Percentiles rank a stretch among this genome's conserved stretches.
Evolutionary conservation across 371 early-diverging fungal genomes (phyloP).

Genomic region (Mucor sp.): DNA sequence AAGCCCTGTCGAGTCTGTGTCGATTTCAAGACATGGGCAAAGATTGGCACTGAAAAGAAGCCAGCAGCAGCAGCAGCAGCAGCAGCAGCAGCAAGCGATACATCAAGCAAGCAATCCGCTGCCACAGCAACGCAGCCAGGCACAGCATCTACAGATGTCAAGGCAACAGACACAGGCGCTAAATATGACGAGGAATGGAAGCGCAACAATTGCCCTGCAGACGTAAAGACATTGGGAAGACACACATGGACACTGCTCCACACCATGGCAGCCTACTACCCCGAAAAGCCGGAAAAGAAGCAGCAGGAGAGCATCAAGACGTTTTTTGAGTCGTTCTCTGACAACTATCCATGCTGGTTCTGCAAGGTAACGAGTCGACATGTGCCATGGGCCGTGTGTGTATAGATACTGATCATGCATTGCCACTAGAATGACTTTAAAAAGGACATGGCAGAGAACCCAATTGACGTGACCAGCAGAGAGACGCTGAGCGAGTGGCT

Average conservation of each 20-base stretch:
- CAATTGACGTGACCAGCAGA: slow-evolving; percentile 84
- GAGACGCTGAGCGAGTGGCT: slow-evolving; percentile 84
- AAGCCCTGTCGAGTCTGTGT: slow-evolving; percentile 80
- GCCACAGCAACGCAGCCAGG: neutral
- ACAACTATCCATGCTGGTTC: slow-evolving; percentile 93
- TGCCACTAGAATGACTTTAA: slow-evolving; percentile 71
- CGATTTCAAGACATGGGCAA: slow-evolving; percentile 71
- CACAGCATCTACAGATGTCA: neutral
- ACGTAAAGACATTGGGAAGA: slow-evolving; percentile 85
- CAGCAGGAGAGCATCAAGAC: slow-evolving; percentile 74
- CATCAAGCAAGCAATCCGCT: neutral
- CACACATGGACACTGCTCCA: slow-evolving; percentile 98
- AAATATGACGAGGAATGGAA: slow-evolving; percentile 36
- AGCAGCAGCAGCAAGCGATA: neutral
- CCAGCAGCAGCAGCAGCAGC: slow-evolving; percentile 4
- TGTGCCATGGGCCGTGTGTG: neutral
- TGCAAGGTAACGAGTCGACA: slow-evolving; percentile 67
- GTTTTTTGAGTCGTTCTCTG: slow-evolving; percentile 76
- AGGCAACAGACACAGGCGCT: neutral
- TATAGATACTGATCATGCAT: neutral
- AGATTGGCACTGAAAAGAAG: slow-evolving; percentile 37
- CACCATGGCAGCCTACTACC: slow-evolving; percentile 98
- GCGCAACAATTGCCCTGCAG: slow-evolving; percentile 83
- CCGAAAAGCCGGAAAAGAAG: slow-evolving; percentile 72
- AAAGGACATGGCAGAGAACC: slow-evolving; percentile 68